These are phyloP conservation scores for Cordia subcordata DNA, from an alignment of 257 asterid genomes.

Conservation along the genomic window DNA sequence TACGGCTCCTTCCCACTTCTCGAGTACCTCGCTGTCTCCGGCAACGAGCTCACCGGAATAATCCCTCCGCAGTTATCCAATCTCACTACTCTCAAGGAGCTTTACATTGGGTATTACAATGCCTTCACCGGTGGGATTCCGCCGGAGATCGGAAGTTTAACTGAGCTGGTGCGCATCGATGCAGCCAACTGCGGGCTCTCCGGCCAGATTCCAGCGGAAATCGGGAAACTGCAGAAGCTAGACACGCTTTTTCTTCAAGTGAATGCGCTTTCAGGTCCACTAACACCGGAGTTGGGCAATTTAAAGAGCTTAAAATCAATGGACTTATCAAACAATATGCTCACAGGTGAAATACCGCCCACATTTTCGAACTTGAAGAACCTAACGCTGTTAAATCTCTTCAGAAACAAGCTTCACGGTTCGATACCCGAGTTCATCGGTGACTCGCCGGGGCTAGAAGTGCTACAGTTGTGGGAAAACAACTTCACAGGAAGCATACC, in stretches of 20 bases:
- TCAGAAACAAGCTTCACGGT: constrained; percentile 83
- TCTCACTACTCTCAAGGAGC: constrained; percentile 51
- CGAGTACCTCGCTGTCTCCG: constrained; percentile 78
- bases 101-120: constrained; percentile 79
- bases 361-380: constrained; percentile 64
- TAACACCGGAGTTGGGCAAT: constrained; percentile 68
- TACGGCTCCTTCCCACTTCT: constrained; percentile 49
- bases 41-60: constrained; percentile 61
- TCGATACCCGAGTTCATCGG: constrained; percentile 84
- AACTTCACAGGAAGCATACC: constrained; percentile 92
- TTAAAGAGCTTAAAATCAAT: constrained; percentile 71
- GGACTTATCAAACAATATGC: constrained; percentile 82
- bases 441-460: constrained; percentile 72
- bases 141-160: constrained; percentile 64
- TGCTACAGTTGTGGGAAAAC: constrained; percentile 91
- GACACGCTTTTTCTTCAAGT: constrained; percentile 91
- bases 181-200: constrained; percentile 86
- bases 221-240: constrained; percentile 59
- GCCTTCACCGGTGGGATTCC: constrained; percentile 73
- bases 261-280: constrained; percentile 56
- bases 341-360: constrained; percentile 69
- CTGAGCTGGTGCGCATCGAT: constrained; percentile 54
- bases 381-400: constrained; percentile 71
- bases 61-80: constrained; percentile 76
- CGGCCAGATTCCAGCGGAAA: constrained; percentile 74